Conservation (phyloP, 139 green algal genomes). For the Micractinium conductrix region DNA sequence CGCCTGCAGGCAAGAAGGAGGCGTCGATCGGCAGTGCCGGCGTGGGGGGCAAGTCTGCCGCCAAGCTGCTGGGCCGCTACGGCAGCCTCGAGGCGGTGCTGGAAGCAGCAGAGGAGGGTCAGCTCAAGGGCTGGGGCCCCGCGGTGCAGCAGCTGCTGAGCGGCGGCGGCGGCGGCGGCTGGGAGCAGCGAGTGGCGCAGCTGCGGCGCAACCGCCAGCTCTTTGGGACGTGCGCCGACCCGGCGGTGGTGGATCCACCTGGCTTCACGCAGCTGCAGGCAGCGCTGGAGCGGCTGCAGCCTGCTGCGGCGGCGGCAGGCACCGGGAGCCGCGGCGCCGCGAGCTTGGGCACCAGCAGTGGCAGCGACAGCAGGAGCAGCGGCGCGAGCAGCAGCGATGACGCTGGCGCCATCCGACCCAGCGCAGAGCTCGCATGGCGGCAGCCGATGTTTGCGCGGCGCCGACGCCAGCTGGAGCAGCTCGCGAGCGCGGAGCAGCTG, state of each 20-base stretch:
- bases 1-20: conserved; percentile 30
- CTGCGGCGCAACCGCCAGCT: conserved; percentile 14
- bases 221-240: neutral
- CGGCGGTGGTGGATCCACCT: neutral
- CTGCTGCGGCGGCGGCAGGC: neutral
- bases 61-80: conserved; percentile 30
- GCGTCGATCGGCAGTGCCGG: neutral
- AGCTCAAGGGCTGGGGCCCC: conserved; percentile 26
- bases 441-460: conserved; percentile 18
- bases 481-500: neutral
- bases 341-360: neutral
- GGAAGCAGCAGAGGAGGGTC: neutral
- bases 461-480: neutral
- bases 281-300: neutral
- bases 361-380: neutral
- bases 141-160: neutral
- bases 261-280: conserved; percentile 6
- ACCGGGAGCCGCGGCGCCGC: neutral
- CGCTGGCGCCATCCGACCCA: neutral
- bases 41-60: conserved; percentile 19
- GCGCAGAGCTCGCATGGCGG: conserved; percentile 5
- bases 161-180: neutral
- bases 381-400: neutral
- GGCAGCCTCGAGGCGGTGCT: conserved; percentile 14
- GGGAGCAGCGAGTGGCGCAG: neutral